Base-by-base conservation (phyloP, 1,284 basidiomycete species). In the Ustilago curta region DNA sequence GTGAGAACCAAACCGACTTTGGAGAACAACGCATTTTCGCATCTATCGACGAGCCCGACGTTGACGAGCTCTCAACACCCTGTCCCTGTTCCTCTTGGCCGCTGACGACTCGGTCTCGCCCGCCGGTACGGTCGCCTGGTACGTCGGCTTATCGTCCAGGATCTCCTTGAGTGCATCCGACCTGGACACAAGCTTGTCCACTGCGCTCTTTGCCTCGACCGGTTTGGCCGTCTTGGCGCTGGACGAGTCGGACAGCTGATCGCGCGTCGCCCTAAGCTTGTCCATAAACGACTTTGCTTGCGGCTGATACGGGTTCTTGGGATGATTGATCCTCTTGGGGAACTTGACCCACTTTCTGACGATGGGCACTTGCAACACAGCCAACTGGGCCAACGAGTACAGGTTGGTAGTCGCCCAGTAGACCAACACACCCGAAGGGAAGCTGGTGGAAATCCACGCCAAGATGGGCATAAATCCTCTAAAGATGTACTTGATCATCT, bases 401-500 rank as follows among this genome's bases (percentile, higher is more conserved):
- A 83, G 70, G 79, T 88, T 88, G 60, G 88, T 87, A 32, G 87
- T 87, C 7, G 87, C 78, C 78, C 92, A 87, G 75, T 90, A 90
- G 7, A 92, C 83, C 67, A 91, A 85, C 16, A 92, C 87, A 42
- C 90, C 91, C 89, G 91, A 63, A 18, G 45, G 48, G 59, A 87
- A 85, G 48, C 81, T 78, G 21, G 85, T 83, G 48, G 94, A 90
- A 79, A 94, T 87, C 70, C 87, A 89, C 32, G 93, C 85, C 31
- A 89, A 87, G 23, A 88, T 75, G 39, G 92, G 77, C 12, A 91
- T 89, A 21, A 91, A 79, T 11, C 91, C 81, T 3, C 91, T 89
- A 81, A 96, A 88, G 52, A 87, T 85, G 81, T 94, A 93, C 88
- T 92, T 90, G 59, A 91, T 85, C 48, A 84, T 93, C 91, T 23